phyloP scores from a whole-genome alignment of 352 stramenopile species.

The Globisporangium cederbergense region DNA sequence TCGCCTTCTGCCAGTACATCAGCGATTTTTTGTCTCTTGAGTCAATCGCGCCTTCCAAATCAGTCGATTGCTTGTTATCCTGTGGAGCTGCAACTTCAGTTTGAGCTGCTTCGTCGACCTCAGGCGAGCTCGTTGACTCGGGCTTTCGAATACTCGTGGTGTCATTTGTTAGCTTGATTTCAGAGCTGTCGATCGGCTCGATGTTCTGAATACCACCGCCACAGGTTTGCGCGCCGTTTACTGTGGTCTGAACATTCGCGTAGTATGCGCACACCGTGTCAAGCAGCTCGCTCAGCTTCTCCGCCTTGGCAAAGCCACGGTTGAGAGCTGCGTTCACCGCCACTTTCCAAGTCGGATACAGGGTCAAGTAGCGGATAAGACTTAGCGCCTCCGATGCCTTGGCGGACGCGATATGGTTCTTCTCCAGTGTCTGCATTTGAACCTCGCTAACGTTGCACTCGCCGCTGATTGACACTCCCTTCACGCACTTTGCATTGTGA shows the following conservation, averaged over 20 bases:
- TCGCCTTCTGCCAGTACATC: slow-evolving; percentile 70
- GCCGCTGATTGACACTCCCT: slow-evolving; percentile 35
- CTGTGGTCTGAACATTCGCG: slow-evolving; percentile 20
- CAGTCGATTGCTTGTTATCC: slow-evolving; percentile 1
- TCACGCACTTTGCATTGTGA: slow-evolving; percentile 62
- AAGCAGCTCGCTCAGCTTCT: slow-evolving; percentile 49
- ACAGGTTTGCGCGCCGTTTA: background rate
- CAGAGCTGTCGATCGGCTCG: slow-evolving; percentile 16
- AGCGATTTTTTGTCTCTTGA: slow-evolving; percentile 67
- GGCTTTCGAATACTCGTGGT: slow-evolving; percentile 43
- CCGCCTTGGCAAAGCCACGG: slow-evolving; percentile 47
- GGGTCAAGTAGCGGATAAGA: slow-evolving; percentile 70
- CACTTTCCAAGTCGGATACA: slow-evolving; percentile 77
- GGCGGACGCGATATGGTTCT: slow-evolving; percentile 42
- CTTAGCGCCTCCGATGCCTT: slow-evolving; percentile 63
- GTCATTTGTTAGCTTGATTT: slow-evolving; percentile 23
- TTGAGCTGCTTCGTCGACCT: slow-evolving; percentile 42
- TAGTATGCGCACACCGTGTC: slow-evolving; percentile 74
- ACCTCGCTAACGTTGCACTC: slow-evolving; percentile 20
- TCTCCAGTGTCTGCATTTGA: slow-evolving; percentile 16
- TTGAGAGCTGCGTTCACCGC: slow-evolving; percentile 65
- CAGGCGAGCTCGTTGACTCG: slow-evolving; percentile 50
- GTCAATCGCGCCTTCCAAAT: slow-evolving; percentile 19
- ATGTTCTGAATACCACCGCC: slow-evolving; percentile 13
- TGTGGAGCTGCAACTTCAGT: background rate